Percentiles rank a stretch among this genome's conserved stretches.
Conservation (phyloP, 1,139 yeast genomes). For the Blastobotrys buckinghamii region DNA sequence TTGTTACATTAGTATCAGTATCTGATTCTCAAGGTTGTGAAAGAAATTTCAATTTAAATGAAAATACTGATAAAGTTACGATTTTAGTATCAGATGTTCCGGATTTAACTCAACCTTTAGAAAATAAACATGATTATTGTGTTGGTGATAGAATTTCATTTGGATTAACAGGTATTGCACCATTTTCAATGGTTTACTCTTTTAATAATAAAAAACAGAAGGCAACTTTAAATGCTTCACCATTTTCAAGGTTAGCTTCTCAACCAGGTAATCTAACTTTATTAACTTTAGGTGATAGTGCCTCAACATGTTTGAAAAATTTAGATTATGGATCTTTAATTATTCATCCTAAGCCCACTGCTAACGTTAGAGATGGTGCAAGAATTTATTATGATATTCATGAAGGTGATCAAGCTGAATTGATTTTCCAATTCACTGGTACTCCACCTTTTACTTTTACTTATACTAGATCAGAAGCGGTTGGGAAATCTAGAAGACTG, state of each 20-base stretch:
- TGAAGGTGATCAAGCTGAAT: slow-evolving; percentile 58
- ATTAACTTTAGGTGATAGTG: slow-evolving; percentile 67
- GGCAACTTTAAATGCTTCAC: slow-evolving; percentile 48
- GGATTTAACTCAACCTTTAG: slow-evolving; percentile 43
- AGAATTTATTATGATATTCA: slow-evolving; percentile 74
- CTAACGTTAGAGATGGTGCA: slow-evolving; percentile 78
- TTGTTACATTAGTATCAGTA: slow-evolving; percentile 51
- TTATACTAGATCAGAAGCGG: slow-evolving; percentile 47
- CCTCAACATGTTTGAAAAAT: slow-evolving; percentile 65
- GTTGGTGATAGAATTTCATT: slow-evolving; percentile 88
- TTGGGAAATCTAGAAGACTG: slow-evolving; percentile 32
- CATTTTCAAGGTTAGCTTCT: slow-evolving; percentile 69
- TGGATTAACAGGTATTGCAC: slow-evolving; percentile 71
- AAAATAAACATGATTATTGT: slow-evolving; percentile 51
- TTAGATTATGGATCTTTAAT: slow-evolving; percentile 45
- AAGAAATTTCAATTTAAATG: slow-evolving; percentile 34
- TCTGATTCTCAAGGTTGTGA: slow-evolving; percentile 69
- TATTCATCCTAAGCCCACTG: slow-evolving; percentile 83
- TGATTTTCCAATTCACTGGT: slow-evolving; percentile 48
- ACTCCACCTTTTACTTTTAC: slow-evolving; percentile 47
- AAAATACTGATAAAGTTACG: slow-evolving; percentile 33
- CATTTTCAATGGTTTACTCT: slow-evolving; percentile 66
- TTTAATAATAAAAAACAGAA: slow-evolving; percentile 60
- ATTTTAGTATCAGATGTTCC: slow-evolving; percentile 75
- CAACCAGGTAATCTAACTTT: slow-evolving; percentile 70